Conservation (phyloP, 169 alveolate species). For the Plasmodium gonderi region DNA sequence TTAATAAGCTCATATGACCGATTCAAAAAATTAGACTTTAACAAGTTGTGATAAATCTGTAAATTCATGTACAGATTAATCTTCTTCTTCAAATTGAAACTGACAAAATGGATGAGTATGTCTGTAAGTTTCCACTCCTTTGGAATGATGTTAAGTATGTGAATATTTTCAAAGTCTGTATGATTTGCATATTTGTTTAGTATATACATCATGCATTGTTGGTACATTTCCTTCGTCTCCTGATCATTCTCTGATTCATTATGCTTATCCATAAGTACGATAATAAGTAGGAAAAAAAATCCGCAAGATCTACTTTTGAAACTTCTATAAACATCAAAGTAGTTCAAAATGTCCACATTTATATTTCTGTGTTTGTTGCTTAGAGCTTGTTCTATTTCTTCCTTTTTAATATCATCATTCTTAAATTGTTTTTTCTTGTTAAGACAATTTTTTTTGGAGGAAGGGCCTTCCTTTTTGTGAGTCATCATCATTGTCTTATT, state of each 20-base stretch:
- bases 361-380: conserved; percentile 4
- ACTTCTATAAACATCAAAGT: conserved; percentile 24
- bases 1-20: conserved; percentile 12
- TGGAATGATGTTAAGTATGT: conserved; percentile 28
- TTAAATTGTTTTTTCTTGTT: not conserved
- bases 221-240: conserved; percentile 7
- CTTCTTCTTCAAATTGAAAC: conserved; percentile 13
- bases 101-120: conserved; percentile 7
- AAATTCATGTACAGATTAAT: not conserved
- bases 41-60: conserved; percentile 37
- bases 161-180: conserved; percentile 26
- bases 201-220: conserved; percentile 5
- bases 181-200: conserved; percentile 49
- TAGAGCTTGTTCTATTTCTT: not conserved
- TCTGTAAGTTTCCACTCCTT: conserved; percentile 33
- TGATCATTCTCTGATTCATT: not conserved
- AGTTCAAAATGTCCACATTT: conserved; percentile 13
- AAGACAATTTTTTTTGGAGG: too few relatives aligned
- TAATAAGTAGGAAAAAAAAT: conserved; percentile 42
- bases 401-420: not conserved
- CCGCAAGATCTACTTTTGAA: conserved; percentile 18
- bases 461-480: not conserved
- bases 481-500: not conserved
- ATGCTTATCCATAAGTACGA: conserved; percentile 21
- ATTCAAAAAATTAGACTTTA: conserved; percentile 26